Base-by-base conservation (phyloP, 1,284 basidiomycete species). In the Volvariella volvacea region DNA sequence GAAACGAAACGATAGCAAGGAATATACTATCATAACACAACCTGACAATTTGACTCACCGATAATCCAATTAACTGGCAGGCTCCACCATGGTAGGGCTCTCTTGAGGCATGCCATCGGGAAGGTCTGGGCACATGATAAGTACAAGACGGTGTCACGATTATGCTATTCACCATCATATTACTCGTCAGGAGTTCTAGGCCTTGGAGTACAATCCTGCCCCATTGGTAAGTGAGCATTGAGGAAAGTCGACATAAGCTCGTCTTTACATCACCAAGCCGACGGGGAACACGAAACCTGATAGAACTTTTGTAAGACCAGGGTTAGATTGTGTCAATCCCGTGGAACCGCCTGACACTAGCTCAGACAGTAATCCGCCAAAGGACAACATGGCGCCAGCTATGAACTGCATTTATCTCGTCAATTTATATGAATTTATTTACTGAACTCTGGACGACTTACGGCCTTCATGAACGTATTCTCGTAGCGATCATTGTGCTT, bases 231-330 rank as follows among this genome's bases (percentile, higher is more conserved):
- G 19, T 21, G 22, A n/a, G n/a, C n/a, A n/a, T 22, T 19, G 4
- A 33, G 16, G 21, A 20, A 22, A n/a, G n/a, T n/a, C n/a, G n/a
- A n/a, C n/a, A n/a, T n/a, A n/a, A n/a, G n/a, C n/a, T n/a, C n/a
- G 25, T 2, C 28, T 70, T 50, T 54, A 85, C 83, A 86, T 86
- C 48, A 83, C 78, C 65, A 86, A 76, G 55, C 83, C 83, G 2
- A 83, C 79, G 4, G 83, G 83, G 60, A 86, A 86, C 20, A 85
- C 78, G 36, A 83, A 74, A 6, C 79, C 83, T 16, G 72, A 72
- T 2, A 86, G 57, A 20, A 84, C 56, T 54, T 81, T 85, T 44
- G 83, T 75, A 15, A 87, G 62, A 10, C 83, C 83, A 1, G 83
- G 83, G 51, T 85, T 81, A 43, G 62, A 64, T 15, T 61, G 43